Evolutionary conservation across 1,139 yeast genomes (phyloP), one percentile per base, ranked within the genome.

Genomic region (Groenewaldozyma sp.): DNA sequence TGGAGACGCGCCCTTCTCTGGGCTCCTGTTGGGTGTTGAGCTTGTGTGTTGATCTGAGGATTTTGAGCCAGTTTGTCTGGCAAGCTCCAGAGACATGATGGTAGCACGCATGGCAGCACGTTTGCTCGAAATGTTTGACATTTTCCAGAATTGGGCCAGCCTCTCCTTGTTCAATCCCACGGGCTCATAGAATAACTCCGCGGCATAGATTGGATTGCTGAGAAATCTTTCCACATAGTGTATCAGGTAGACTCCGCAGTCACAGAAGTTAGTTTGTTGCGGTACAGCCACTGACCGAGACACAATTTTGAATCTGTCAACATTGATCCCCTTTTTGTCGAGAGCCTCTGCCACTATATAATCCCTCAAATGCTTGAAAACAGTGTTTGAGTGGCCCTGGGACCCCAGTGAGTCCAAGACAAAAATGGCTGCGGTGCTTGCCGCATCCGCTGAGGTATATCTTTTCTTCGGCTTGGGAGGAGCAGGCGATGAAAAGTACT

Each of bases 221-320:
- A 84, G 64, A 65, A 88, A 82, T 50, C 72, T 74, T 45, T 74
- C 71, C 18, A 83, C 73, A 53, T 84, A 91, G 52, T 81, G 81
- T 20, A 93, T 79, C 3, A 91, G 82, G 62, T 84, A 96, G 18
- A 93, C 76, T 1, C 99, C 99, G 63, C 99, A 93, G 58, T 93
- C 98, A 54, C 88, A 84, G 60, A 79, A 78, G 56, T 93, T 93
- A 37, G 78, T 77, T 55, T 93, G 99, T 45, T 73, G 77, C 0
- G 96, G 95, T 0, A 87, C 94, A 22, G 64, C 56, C 4, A 82
- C 81, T 3, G 68, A 64, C 40, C 67, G 60, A 39, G 65, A 58
- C 35, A 58, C 42, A 26, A 72, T 62, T 36, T 67, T 69, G 3
- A 63, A 59, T n/a, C 67, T 66, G 13, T 64, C 62, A 5, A 84